A percentile compares a stretch with the other conserved stretches of the same genome.
Conservation (phyloP, 1,284 basidiomycete species). For the Ceratobasidium sp. region DNA sequence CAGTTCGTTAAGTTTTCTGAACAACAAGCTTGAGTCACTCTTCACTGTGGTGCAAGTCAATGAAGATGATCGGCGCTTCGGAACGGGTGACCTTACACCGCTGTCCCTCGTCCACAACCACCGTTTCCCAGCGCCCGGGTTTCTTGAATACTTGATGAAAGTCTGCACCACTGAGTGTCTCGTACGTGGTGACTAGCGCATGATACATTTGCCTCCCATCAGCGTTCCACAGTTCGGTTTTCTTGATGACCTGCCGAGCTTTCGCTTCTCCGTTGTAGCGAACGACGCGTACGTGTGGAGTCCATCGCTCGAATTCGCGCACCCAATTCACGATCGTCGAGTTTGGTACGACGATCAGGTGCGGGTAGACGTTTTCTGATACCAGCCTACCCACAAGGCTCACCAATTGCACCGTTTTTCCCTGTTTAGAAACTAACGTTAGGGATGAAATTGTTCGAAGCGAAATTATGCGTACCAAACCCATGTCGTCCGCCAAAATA, state of each 20-base stretch:
- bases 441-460: conserved; percentile 7
- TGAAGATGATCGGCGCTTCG: too few species aligned
- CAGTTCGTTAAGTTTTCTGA: conserved; percentile 81
- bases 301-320: conserved; percentile 91
- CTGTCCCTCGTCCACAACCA: conserved; percentile 94
- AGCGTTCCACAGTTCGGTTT: conserved; percentile 80
- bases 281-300: conserved; percentile 78
- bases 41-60: conserved; percentile 65
- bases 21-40: conserved; percentile 78
- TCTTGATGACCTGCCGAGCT: conserved; percentile 79
- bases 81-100: conserved; percentile 72
- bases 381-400: conserved; percentile 84
- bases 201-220: conserved; percentile 70
- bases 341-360: conserved; percentile 92
- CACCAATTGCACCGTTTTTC: conserved; percentile 92
- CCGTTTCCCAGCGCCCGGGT: conserved; percentile 87
- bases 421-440: conserved; percentile 55
- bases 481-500: conserved; percentile 99
- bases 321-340: conserved; percentile 90
- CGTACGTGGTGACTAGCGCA: conserved; percentile 90
- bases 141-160: conserved; percentile 76
- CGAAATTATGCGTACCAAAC: conserved; percentile 69
- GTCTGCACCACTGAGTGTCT: conserved; percentile 72
- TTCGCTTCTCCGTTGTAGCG: conserved; percentile 82
- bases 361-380: conserved; percentile 68